These are phyloP conservation scores for Henckelia pumila DNA, from an alignment of 257 asterid genomes.

Conservation along the genomic window DNA sequence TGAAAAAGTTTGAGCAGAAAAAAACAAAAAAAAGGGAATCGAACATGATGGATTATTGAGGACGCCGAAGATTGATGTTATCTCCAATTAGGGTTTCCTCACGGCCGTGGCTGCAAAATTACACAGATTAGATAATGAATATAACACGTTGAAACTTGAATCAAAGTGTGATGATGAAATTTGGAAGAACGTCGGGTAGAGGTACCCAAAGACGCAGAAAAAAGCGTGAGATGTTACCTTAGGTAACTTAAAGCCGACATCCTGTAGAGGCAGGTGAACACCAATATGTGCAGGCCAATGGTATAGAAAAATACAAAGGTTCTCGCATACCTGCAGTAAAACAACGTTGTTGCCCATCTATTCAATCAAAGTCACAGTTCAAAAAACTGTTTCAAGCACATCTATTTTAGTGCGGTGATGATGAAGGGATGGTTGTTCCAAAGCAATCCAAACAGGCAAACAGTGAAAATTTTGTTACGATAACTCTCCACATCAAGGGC, in stretches of 20 bases:
- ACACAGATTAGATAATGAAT: conserved; percentile 23
- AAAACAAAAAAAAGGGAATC: too few species aligned
- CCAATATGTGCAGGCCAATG: conserved; percentile 89
- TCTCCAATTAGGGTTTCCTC: conserved; percentile 55
- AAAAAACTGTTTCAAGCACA: neutral
- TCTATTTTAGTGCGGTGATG: neutral
- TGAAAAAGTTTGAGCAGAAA: too few species aligned
- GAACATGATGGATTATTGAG: too few species aligned
- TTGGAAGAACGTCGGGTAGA: too few species aligned
- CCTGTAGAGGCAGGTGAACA: conserved; percentile 92
- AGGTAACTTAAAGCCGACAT: conserved; percentile 96
- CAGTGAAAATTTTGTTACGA: too few species aligned
- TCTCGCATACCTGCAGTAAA: conserved; percentile 73
- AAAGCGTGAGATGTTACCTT: conserved; percentile 39
- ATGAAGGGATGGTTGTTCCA: neutral
- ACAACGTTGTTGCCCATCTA: conserved; percentile 6
- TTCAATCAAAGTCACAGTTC: conserved; percentile 15
- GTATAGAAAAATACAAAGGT: conserved; percentile 94
- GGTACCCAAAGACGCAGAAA: conserved; percentile 6
- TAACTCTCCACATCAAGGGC: neutral
- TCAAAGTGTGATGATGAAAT: neutral
- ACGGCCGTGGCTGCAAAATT: conserved; percentile 78
- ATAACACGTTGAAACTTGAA: conserved; percentile 16
- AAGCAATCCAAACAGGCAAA: neutral
- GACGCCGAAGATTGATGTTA: conserved; percentile 68